phyloP scores from a whole-genome alignment of 352 stramenopile species.

The Globisporangium mamillatum region DNA sequence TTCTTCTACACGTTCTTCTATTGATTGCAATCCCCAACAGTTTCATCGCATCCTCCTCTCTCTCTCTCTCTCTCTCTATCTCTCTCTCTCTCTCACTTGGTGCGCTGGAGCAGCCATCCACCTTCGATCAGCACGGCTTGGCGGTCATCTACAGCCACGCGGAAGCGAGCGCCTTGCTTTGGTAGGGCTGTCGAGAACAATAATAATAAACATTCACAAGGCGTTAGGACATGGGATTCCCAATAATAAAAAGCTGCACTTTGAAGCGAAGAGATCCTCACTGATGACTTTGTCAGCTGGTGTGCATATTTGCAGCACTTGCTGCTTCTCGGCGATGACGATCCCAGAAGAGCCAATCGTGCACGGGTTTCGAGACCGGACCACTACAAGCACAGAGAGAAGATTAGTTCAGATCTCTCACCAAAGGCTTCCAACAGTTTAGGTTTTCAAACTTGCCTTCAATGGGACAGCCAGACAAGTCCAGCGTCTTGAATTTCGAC shows the following conservation, averaged over 20 bases:
- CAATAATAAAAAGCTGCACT: background rate
- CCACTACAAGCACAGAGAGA: conserved; percentile 26
- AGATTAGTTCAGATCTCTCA: background rate
- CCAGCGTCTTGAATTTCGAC: conserved; percentile 53
- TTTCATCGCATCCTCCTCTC: background rate
- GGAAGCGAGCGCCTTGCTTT: conserved; percentile 44
- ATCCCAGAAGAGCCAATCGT: conserved; percentile 52
- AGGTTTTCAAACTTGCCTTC: conserved; percentile 40
- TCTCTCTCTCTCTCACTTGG: background rate
- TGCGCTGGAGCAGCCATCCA: conserved; percentile 34
- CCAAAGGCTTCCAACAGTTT: background rate
- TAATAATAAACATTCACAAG: conserved; percentile 2
- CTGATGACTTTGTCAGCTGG: conserved; percentile 40
- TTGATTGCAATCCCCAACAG: background rate
- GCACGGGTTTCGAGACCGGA: conserved; percentile 55
- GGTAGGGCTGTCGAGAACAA: conserved; percentile 32
- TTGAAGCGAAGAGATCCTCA: conserved; percentile 25
- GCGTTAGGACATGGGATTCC: background rate
- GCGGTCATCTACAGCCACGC: conserved; percentile 30
- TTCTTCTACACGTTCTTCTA: background rate
- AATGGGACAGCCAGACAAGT: conserved; percentile 66
- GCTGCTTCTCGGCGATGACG: conserved; percentile 59
- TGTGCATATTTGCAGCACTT: conserved; percentile 54
- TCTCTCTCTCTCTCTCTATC: background rate
- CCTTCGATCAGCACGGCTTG: conserved; percentile 47